A percentile compares a stretch with the other conserved stretches of the same genome.
phyloP scores from a whole-genome alignment of 257 asterid species.

The Agastache rugosa region DNA sequence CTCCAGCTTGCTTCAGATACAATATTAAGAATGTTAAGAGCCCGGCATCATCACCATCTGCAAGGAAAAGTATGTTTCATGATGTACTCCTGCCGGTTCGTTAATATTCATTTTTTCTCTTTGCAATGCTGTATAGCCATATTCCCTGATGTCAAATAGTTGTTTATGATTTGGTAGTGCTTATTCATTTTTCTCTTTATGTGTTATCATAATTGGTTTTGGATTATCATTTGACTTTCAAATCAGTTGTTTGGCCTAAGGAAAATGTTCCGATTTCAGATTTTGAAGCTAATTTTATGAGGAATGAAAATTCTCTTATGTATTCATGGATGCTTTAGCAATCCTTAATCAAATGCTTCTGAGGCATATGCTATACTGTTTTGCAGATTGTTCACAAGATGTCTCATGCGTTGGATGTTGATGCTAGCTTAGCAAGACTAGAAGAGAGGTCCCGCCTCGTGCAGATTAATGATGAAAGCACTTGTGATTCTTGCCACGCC shows the following conservation, averaged over 20 bases:
- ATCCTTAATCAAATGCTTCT: not conserved
- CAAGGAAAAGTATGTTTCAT: slow-evolving; percentile 78
- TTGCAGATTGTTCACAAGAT: slow-evolving; percentile 75
- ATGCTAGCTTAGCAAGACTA: slow-evolving; percentile 83
- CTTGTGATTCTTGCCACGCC: slow-evolving; percentile 92
- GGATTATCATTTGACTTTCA: not conserved
- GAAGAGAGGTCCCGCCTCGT: slow-evolving; percentile 94
- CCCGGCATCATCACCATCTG: slow-evolving; percentile 85
- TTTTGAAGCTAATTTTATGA: not conserved
- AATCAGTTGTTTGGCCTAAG: slow-evolving; percentile 28
- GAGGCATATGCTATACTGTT: slow-evolving; percentile 2
- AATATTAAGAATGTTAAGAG: slow-evolving; percentile 79
- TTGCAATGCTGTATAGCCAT: slow-evolving; percentile 12
- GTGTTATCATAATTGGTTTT: not conserved
- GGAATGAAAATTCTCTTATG: not conserved
- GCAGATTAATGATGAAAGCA: slow-evolving; percentile 82
- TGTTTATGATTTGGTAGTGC: slow-evolving; percentile 7
- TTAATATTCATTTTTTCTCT: slow-evolving; percentile 26
- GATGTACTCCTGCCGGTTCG: slow-evolving; percentile 18
- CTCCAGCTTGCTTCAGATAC: slow-evolving; percentile 92
- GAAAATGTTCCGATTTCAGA: slow-evolving; percentile 30
- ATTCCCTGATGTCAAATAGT: slow-evolving; percentile 7
- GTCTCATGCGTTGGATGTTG: slow-evolving; percentile 79
- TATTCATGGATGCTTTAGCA: not conserved
- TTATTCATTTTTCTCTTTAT: slow-evolving; percentile 14